Conservation (phyloP, 768 basidiomycete genomes). For the Dendrothele bispora region DNA sequence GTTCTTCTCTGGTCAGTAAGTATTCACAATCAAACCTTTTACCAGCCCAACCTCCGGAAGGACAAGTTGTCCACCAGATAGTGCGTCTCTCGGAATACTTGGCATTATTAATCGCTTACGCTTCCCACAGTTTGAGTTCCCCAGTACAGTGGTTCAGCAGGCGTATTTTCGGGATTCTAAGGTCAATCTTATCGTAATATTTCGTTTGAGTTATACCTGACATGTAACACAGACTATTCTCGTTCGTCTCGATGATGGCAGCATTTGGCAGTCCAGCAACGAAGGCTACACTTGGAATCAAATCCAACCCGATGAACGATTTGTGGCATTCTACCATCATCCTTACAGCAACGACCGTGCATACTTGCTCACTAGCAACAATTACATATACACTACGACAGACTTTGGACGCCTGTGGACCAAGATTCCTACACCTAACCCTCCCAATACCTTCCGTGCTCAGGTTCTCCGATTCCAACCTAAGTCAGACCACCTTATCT, state of each 20-base stretch:
- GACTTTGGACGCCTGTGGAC: conserved; percentile 79
- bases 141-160: conserved; percentile 64
- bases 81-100: conserved; percentile 40
- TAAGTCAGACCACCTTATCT: conserved; percentile 80
- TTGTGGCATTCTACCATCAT: conserved; percentile 89
- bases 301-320: conserved; percentile 55
- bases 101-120: background rate
- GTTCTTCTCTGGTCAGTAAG: too few species aligned
- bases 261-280: conserved; percentile 92
- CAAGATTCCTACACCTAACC: conserved; percentile 52
- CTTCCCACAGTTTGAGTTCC: conserved; percentile 60
- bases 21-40: conserved; percentile 1
- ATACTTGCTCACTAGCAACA: conserved; percentile 77
- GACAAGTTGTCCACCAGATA: conserved; percentile 72
- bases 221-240: conserved; percentile 65
- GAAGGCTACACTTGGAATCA: conserved; percentile 92
- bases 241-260: conserved; percentile 71
- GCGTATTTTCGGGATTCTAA: conserved; percentile 83
- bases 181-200: conserved; percentile 35
- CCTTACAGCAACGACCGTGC: conserved; percentile 76
- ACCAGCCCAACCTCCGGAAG: conserved; percentile 77
- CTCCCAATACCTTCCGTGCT: conserved; percentile 78
- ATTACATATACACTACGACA: conserved; percentile 76
- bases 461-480: conserved; percentile 89
- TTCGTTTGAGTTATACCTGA: background rate